Conservation (phyloP, 441 rosid species). For the Adansonia rubrostipa region DNA sequence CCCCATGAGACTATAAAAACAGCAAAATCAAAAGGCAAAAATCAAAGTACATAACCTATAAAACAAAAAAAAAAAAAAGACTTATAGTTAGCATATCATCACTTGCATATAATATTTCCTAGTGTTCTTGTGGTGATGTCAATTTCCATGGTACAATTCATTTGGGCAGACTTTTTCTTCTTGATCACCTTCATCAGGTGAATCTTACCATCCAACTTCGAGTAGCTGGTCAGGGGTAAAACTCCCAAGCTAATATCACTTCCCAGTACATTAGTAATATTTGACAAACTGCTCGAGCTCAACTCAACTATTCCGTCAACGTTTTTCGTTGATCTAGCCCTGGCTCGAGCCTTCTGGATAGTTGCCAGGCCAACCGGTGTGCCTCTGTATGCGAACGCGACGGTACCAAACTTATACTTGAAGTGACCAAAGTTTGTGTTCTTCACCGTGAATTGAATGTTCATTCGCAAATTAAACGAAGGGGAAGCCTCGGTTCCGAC, state of each 20-base stretch:
- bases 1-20: too few species aligned
- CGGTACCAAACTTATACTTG: conserved; percentile 22
- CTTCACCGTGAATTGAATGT: conserved; percentile 28
- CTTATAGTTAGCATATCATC: background rate
- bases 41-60: background rate
- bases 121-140: conserved; percentile 13
- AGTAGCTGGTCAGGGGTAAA: conserved; percentile 22
- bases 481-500: conserved; percentile 19
- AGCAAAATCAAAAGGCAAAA: background rate
- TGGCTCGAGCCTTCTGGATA: conserved; percentile 24
- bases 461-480: conserved; percentile 24
- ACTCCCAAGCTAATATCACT: conserved; percentile 19
- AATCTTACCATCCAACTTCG: conserved; percentile 31
- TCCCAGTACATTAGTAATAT: background rate
- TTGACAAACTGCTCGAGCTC: background rate
- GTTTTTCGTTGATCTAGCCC: conserved; percentile 30
- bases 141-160: conserved; percentile 37
- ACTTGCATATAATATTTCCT: conserved; percentile 24
- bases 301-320: conserved; percentile 18
- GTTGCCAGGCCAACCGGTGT: conserved; percentile 26
- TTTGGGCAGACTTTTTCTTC: conserved; percentile 34
- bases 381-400: conserved; percentile 32
- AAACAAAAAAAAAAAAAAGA: background rate
- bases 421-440: conserved; percentile 38
- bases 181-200: conserved; percentile 33